Percentiles rank a stretch among this genome's conserved stretches.
Evolutionary conservation across 2,329 filamentous ascomycete genomes (phyloP).

Genomic region (Colletotrichum sp.): DNA sequence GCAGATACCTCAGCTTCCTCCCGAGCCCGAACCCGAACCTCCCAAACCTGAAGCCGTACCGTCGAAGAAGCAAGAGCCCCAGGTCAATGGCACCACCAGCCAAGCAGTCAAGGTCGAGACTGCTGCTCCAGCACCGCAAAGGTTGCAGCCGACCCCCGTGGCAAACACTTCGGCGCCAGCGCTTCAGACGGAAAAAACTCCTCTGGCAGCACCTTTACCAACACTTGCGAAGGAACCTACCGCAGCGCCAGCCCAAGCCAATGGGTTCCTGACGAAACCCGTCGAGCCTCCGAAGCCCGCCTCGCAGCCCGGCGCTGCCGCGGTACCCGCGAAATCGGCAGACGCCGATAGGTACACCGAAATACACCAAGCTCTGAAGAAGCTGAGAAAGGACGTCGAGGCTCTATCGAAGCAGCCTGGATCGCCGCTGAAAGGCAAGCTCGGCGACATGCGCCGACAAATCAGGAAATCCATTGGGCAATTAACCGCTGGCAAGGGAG

Average conservation of each 20-base stretch:
- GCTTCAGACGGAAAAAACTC: constrained; percentile 9
- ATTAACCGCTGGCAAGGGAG: constrained; percentile 67
- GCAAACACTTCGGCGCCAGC: constrained; percentile 18
- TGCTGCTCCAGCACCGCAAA: not conserved
- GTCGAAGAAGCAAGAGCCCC: constrained; percentile 21
- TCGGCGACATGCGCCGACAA: constrained; percentile 75
- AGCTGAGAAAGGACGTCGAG: constrained; percentile 66
- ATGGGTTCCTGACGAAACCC: constrained; percentile 4
- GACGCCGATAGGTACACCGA: constrained; percentile 50
- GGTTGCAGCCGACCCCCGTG: constrained; percentile 2
- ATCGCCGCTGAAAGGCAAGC: constrained; percentile 63
- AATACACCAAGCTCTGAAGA: constrained; percentile 74
- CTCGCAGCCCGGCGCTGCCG: not conserved
- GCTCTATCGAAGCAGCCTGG: constrained; percentile 54
- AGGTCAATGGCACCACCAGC: constrained; percentile 25
- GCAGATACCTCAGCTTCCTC: constrained; percentile 48
- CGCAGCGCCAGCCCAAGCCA: not conserved
- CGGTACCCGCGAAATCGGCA: not conserved
- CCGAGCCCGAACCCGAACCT: constrained; percentile 36
- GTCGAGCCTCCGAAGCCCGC: constrained; percentile 4
- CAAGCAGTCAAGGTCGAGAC: constrained; percentile 11
- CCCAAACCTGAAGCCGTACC: constrained; percentile 27
- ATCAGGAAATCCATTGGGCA: constrained; percentile 78
- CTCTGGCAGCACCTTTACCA: constrained; percentile 19
- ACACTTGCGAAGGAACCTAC: constrained; percentile 7